Conservation (phyloP, 2,329 filamentous ascomycete species). For the Pseudogymnoascus sp. region DNA sequence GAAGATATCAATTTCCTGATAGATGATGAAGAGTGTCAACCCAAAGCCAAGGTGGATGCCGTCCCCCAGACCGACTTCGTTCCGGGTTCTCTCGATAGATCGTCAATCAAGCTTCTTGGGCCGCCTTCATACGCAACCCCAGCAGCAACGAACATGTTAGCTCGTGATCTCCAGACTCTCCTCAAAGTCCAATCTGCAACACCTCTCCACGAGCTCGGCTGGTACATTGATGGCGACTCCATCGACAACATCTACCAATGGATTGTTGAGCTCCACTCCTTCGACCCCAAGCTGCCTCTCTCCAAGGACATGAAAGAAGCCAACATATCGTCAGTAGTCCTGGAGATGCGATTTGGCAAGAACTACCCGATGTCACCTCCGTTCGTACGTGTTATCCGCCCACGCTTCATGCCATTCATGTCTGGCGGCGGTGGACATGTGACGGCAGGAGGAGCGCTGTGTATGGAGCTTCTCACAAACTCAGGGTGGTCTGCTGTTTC, state of each 20-base stretch:
- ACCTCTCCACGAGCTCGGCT: slow-evolving; percentile 62
- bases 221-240: slow-evolving; percentile 64
- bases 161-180: slow-evolving; percentile 55
- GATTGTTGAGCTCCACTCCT: slow-evolving; percentile 84
- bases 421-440: slow-evolving; percentile 78
- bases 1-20: slow-evolving; percentile 5
- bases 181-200: slow-evolving; percentile 55
- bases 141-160: slow-evolving; percentile 52
- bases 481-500: slow-evolving; percentile 69
- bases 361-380: slow-evolving; percentile 73
- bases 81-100: slow-evolving; percentile 57
- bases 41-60: slow-evolving; percentile 8
- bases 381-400: slow-evolving; percentile 74
- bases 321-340: slow-evolving; percentile 57
- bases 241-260: slow-evolving; percentile 77
- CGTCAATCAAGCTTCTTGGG: slow-evolving; percentile 54
- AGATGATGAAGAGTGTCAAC: background rate
- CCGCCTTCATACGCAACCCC: slow-evolving; percentile 57
- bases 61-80: slow-evolving; percentile 48
- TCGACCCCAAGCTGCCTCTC: slow-evolving; percentile 60
- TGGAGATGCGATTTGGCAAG: slow-evolving; percentile 74
- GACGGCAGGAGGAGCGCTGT: slow-evolving; percentile 73
- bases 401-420: slow-evolving; percentile 65
- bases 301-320: slow-evolving; percentile 63
- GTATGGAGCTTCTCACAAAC: slow-evolving; percentile 77